phyloP scores from a whole-genome alignment of 1,139 yeast genomes.

The Blastobotrys illinoisensis region DNA sequence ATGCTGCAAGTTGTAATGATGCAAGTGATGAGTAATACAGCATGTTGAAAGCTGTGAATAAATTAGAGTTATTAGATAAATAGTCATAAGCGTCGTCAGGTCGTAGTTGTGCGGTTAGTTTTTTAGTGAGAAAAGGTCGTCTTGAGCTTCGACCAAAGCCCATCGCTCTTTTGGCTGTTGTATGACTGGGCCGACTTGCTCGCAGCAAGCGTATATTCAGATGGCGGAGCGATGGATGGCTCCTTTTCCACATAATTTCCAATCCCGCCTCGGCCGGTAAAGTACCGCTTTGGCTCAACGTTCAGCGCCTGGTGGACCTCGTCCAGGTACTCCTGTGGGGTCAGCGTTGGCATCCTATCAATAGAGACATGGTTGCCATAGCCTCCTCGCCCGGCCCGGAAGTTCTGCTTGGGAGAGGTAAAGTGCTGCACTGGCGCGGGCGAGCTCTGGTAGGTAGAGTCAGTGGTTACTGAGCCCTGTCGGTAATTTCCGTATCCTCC shows the following conservation, averaged over 20 bases:
- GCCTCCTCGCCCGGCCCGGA: conserved; percentile 37
- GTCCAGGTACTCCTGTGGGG: conserved; percentile 32
- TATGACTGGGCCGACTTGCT: background rate
- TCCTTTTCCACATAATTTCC: conserved; percentile 29
- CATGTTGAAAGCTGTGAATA: background rate
- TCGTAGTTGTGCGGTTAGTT: background rate
- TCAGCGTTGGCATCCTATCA: conserved; percentile 26
- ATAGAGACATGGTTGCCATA: conserved; percentile 34
- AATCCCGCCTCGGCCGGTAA: conserved; percentile 36
- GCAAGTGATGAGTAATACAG: background rate
- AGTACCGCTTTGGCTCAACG: conserved; percentile 29
- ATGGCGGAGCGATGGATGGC: conserved; percentile 2
- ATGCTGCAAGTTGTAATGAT: no score
- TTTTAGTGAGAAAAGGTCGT: conserved; percentile 24
- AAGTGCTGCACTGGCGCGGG: conserved; percentile 36
- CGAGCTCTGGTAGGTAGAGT: conserved; percentile 22
- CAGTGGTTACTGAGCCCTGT: conserved; percentile 7
- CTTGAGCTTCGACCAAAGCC: conserved; percentile 25
- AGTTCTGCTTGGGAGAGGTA: conserved; percentile 32
- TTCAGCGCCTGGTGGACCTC: conserved; percentile 32
- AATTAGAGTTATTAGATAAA: background rate
- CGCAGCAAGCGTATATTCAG: background rate
- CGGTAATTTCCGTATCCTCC: conserved; percentile 33
- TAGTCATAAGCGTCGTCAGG: background rate
- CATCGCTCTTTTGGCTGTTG: background rate